These are phyloP conservation scores for Sextonia rubra DNA, from an alignment of 164 flowering plant genomes.

Conservation along the genomic window DNA sequence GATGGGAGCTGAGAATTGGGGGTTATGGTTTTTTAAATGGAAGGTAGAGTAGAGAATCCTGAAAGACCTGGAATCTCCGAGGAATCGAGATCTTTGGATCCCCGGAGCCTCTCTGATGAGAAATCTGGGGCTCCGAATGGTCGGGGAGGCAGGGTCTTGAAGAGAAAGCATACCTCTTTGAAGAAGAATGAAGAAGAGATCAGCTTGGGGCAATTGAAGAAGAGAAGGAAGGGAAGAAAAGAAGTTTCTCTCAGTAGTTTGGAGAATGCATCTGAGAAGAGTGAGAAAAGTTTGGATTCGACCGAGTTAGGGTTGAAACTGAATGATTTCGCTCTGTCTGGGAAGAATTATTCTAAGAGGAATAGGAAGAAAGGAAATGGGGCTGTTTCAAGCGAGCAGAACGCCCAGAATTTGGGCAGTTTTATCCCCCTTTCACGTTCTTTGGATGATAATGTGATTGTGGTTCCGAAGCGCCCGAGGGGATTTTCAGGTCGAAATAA, in stretches of 20 bases:
- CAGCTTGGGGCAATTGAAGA: conserved; percentile 19
- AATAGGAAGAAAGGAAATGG: conserved; percentile 1
- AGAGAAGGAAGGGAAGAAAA: conserved; percentile 43
- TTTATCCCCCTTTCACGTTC: conserved; percentile 24
- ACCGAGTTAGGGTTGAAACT: conserved; percentile 15
- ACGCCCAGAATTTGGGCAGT: conserved; percentile 17
- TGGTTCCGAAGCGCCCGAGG: conserved; percentile 63
- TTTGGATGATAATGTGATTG: conserved; percentile 34
- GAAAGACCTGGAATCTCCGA: conserved; percentile 38
- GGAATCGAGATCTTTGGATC: conserved; percentile 63
- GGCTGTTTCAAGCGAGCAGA: not conserved
- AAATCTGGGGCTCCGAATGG: conserved; percentile 20
- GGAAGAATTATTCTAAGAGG: conserved; percentile 9
- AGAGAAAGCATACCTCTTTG: conserved; percentile 28
- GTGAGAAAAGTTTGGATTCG: conserved; percentile 28
- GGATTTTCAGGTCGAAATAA: conserved; percentile 56
- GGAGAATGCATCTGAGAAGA: conserved; percentile 24
- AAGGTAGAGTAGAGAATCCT: conserved; percentile 42
- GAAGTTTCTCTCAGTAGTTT: conserved; percentile 44
- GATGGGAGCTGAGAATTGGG: conserved; percentile 49
- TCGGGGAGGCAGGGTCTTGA: conserved; percentile 11
- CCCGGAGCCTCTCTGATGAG: conserved; percentile 42
- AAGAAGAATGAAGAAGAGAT: not conserved
- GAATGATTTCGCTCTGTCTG: conserved; percentile 8
- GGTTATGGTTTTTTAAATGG: conserved; percentile 59